These are phyloP conservation scores for Cladosporium cucumerinum DNA, from an alignment of 2,329 filamentous ascomycete genomes.

Conservation along the genomic window DNA sequence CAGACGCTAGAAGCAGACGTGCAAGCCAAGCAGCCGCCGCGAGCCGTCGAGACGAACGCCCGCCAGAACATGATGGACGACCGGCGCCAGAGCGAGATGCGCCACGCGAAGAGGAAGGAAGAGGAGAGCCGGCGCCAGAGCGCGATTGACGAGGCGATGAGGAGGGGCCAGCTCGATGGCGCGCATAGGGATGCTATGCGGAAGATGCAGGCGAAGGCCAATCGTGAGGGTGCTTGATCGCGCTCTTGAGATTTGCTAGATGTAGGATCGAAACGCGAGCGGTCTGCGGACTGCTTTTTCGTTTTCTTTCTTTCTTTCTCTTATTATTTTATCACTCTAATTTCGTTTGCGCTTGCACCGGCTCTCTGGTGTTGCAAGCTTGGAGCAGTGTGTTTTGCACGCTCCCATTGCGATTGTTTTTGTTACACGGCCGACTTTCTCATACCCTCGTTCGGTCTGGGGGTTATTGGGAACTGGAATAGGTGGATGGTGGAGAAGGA, in stretches of 20 bases:
- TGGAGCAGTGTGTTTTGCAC: too few species aligned
- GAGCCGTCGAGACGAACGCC: conserved; percentile 34
- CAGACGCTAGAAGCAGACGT: conserved; percentile 22
- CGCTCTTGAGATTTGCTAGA: background rate
- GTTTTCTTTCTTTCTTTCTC: background rate
- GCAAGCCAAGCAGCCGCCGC: conserved; percentile 25
- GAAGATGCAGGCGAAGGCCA: conserved; percentile 63
- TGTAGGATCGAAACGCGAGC: background rate
- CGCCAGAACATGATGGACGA: conserved; percentile 55
- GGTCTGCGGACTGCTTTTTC: background rate
- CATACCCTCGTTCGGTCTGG: background rate
- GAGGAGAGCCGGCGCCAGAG: conserved; percentile 59
- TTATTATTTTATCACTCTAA: background rate
- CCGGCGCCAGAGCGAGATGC: conserved; percentile 60
- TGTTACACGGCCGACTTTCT: background rate
- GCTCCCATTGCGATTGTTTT: background rate
- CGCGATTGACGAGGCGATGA: conserved; percentile 71
- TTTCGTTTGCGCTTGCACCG: background rate
- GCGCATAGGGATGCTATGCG: conserved; percentile 76
- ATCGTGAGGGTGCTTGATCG: background rate
- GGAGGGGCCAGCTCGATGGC: conserved; percentile 69
- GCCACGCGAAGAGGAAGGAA: conserved; percentile 56
- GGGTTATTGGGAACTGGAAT: background rate
- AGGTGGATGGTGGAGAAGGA: background rate
- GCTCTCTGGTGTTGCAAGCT: background rate